Conservation (phyloP, 2,329 filamentous ascomycete species). For the Aspergillus quadrilineatus region DNA sequence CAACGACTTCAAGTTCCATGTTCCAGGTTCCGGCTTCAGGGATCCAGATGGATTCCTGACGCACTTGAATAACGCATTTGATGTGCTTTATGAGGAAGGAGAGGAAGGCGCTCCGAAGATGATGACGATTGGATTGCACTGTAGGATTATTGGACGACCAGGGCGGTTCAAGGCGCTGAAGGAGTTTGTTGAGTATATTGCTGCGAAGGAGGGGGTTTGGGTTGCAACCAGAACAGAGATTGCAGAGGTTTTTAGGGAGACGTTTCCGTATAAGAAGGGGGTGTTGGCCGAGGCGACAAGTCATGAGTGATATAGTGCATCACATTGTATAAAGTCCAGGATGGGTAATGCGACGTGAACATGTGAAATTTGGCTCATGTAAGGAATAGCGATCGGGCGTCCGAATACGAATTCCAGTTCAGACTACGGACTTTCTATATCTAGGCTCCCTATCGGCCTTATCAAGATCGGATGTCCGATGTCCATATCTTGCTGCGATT, state of each 20-base stretch:
- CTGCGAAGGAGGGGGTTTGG: slow-evolving; percentile 4
- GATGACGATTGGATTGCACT: slow-evolving; percentile 8
- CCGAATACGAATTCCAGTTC: neutral
- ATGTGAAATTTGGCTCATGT: too few species aligned
- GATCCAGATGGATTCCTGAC: slow-evolving; percentile 1
- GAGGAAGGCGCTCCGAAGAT: slow-evolving; percentile 7
- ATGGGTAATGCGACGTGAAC: too few species aligned
- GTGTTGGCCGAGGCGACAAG: neutral
- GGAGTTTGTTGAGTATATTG: slow-evolving; percentile 5
- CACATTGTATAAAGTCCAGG: neutral
- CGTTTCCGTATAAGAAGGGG: slow-evolving; percentile 4
- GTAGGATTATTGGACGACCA: slow-evolving; percentile 6
- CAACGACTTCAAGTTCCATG: slow-evolving; percentile 8
- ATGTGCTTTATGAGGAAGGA: slow-evolving; percentile 7
- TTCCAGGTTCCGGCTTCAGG: neutral
- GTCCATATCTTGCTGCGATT: neutral
- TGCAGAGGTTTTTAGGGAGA: slow-evolving; percentile 3
- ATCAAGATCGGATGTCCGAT: too few species aligned
- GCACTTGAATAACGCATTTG: slow-evolving; percentile 5
- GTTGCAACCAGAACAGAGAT: slow-evolving; percentile 9
- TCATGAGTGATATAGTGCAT: too few species aligned
- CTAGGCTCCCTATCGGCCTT: neutral
- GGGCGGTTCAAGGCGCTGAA: slow-evolving; percentile 5
- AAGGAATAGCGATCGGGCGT: neutral
- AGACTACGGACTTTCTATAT: neutral